Percentiles rank a stretch among this genome's conserved stretches.
phyloP scores from a whole-genome alignment of 345 rosid species.

The Conringia planisiliqua region DNA sequence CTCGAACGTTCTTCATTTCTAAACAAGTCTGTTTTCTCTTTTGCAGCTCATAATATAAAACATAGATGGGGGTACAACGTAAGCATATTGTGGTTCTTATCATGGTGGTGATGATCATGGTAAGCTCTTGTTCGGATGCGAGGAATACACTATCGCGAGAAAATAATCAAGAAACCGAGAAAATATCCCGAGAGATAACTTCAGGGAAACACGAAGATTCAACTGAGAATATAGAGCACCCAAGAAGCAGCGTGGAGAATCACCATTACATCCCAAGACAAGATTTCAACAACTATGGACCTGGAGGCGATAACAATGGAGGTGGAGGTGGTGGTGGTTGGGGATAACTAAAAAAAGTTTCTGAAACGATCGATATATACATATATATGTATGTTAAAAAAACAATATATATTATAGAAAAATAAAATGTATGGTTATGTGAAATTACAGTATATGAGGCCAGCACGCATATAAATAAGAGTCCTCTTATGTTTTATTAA shows the following conservation, averaged over 20 bases:
- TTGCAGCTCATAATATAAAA: slow-evolving; percentile 5
- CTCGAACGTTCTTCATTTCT: not conserved
- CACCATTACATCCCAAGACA: slow-evolving; percentile 58
- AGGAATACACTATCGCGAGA: not conserved
- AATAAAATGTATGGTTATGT: not conserved
- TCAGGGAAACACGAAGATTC: slow-evolving; percentile 2
- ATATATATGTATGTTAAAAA: too few species aligned
- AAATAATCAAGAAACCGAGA: slow-evolving; percentile 3
- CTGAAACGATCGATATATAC: too few species aligned
- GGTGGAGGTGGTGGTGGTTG: slow-evolving; percentile 36
- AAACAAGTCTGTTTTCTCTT: not conserved
- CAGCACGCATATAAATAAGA: not conserved
- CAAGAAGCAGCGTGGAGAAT: slow-evolving; percentile 35
- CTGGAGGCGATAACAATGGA: slow-evolving; percentile 37
- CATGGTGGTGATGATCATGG: slow-evolving; percentile 14
- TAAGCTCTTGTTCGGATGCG: slow-evolving; percentile 18
- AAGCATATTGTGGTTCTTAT: not conserved
- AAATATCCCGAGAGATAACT: not conserved
- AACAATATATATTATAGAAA: not conserved
- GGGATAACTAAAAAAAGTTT: not conserved
- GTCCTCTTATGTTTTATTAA: not conserved
- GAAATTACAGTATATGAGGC: not conserved
- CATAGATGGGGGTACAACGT: not conserved
- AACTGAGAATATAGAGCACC: slow-evolving; percentile 23
- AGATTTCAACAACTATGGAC: slow-evolving; percentile 40